Conservation (phyloP, 768 basidiomycete genomes). For the Leucogyrophana mollusca region DNA sequence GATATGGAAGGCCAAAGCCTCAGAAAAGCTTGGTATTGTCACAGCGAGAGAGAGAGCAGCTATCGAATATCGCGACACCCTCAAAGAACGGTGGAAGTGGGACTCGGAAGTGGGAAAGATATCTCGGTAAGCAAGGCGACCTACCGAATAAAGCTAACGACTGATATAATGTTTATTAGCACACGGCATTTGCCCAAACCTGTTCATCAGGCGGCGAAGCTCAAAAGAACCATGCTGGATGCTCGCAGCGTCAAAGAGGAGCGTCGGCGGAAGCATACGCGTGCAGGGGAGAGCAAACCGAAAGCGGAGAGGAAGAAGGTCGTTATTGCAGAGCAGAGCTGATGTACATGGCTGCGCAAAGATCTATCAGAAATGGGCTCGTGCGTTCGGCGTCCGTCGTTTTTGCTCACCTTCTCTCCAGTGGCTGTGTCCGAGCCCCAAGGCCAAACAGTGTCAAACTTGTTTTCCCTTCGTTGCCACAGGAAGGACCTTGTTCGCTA, state of each 20-base stretch:
- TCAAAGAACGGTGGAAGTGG: constrained; percentile 86
- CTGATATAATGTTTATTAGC: constrained; percentile 33
- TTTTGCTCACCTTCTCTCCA: no score
- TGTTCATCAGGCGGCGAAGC: constrained; percentile 82
- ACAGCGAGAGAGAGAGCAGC: constrained; percentile 88
- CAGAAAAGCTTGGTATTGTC: constrained; percentile 88
- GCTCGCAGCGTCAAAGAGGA: constrained; percentile 91
- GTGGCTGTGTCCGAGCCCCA: no score
- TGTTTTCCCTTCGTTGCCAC: no score
- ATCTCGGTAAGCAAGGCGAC: constrained; percentile 55
- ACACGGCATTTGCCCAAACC: constrained; percentile 85
- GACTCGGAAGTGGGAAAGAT: constrained; percentile 82
- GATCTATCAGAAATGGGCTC: no score
- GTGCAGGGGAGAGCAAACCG: constrained; percentile 83
- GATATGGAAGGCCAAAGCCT: constrained; percentile 92
- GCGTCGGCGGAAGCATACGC: constrained; percentile 84
- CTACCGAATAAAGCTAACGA: constrained; percentile 2
- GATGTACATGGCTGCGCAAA: no score
- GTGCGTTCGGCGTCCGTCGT: no score
- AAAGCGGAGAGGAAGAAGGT: constrained; percentile 89
- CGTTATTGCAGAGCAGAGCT: constrained; percentile 74
- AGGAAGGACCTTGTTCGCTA: no score
- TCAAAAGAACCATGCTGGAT: constrained; percentile 93
- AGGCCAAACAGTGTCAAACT: no score
- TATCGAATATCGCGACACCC: constrained; percentile 88